Conservation (phyloP, 2,329 filamentous ascomycete species). For the Colletotrichum graminicola region DNA sequence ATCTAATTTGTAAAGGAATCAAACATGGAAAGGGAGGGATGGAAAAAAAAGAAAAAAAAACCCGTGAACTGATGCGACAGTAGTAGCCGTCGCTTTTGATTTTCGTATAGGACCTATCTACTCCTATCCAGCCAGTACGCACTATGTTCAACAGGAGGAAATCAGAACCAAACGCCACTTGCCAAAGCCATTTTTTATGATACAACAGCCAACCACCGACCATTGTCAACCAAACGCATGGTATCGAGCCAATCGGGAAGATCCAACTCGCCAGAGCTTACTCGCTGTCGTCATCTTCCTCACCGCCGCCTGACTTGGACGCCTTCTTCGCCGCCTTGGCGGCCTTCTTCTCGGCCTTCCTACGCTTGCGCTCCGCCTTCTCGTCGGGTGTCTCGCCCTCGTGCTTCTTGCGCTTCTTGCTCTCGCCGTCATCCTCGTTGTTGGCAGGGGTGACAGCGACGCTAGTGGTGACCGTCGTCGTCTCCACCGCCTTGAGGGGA, state of each 20-base stretch:
- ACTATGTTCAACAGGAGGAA: constrained; percentile 39
- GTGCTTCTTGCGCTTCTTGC: constrained; percentile 83
- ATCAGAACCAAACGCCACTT: constrained; percentile 43
- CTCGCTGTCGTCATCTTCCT: constrained; percentile 67
- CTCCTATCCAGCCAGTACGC: constrained; percentile 42
- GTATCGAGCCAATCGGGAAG: constrained; percentile 39
- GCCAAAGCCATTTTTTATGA: constrained; percentile 44
- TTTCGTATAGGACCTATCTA: constrained; percentile 42
- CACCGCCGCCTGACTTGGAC: constrained; percentile 55
- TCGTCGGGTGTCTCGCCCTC: constrained; percentile 80
- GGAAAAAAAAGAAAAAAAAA: background rate
- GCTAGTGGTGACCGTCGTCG: constrained; percentile 55
- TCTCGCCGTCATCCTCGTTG: constrained; percentile 68
- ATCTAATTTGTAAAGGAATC: background rate
- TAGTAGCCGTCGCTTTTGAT: constrained; percentile 27
- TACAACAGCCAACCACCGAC: constrained; percentile 43
- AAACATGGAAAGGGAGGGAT: no score
- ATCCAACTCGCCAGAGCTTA: constrained; percentile 49
- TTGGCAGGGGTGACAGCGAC: constrained; percentile 59
- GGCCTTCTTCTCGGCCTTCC: constrained; percentile 72
- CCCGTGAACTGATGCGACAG: constrained; percentile 35
- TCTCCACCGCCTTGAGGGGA: constrained; percentile 52
- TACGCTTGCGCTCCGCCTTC: constrained; percentile 71
- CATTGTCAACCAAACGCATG: constrained; percentile 41
- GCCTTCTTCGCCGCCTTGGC: constrained; percentile 69